A percentile compares a stretch with the other conserved stretches of the same genome.
These are phyloP conservation scores for Dipteronia dyeriana DNA, from an alignment of 345 rosid species.

Conservation along the genomic window DNA sequence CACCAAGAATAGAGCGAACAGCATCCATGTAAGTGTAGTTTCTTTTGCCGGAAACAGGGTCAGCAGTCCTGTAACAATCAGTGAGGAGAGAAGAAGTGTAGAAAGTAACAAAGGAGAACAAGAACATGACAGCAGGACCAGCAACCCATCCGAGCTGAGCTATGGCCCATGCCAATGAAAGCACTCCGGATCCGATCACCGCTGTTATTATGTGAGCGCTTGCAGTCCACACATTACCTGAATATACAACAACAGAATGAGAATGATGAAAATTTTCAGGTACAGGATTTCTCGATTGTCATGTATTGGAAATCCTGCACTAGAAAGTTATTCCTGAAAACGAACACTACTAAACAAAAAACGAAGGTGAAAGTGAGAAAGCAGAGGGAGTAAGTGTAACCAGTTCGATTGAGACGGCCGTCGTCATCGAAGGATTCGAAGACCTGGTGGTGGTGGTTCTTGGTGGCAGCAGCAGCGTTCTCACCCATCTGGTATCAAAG, in stretches of 20 bases:
- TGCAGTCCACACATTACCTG: slow-evolving; percentile 82
- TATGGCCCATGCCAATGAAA: slow-evolving; percentile 85
- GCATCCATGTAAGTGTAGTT: slow-evolving; percentile 81
- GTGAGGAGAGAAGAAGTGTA: slow-evolving; percentile 71
- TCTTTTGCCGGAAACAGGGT: slow-evolving; percentile 62
- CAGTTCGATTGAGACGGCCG: slow-evolving; percentile 70
- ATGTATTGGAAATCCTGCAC: too few species aligned
- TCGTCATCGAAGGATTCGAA: slow-evolving; percentile 69
- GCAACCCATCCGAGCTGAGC: slow-evolving; percentile 91
- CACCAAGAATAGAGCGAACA: slow-evolving; percentile 80
- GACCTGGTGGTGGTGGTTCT: slow-evolving; percentile 43
- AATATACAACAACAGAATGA: too few species aligned
- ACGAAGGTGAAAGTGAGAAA: background rate
- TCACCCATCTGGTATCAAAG: slow-evolving; percentile 46
- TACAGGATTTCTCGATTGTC: too few species aligned
- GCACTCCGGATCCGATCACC: slow-evolving; percentile 84
- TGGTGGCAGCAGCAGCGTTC: slow-evolving; percentile 49
- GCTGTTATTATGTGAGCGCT: slow-evolving; percentile 88
- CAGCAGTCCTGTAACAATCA: slow-evolving; percentile 67
- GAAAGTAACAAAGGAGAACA: slow-evolving; percentile 69
- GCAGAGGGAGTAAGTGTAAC: slow-evolving; percentile 24
- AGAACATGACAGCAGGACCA: slow-evolving; percentile 74
- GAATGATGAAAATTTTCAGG: too few species aligned
- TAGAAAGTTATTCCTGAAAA: too few species aligned
- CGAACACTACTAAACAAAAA: background rate